Base-by-base conservation (phyloP, 1,139 yeast genomes). In the Blastobotrys petasosporus region DNA sequence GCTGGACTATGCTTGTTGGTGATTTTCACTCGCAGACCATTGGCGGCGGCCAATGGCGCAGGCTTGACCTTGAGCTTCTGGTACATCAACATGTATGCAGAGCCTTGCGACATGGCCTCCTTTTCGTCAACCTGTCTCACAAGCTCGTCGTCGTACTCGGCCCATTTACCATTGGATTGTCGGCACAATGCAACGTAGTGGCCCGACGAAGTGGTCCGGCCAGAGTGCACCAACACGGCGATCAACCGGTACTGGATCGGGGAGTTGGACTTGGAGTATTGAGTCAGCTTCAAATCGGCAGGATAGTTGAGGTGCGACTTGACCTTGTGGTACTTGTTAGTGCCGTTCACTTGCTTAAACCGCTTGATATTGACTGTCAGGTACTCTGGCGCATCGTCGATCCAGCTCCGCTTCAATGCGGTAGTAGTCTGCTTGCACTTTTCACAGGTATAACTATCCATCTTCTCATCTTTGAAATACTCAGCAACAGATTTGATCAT, bases 221-320 rank as follows among this genome's bases (percentile, higher is more conserved):
- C 98, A 60, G 87, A 95, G 62, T 92, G 99, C 13, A 88, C 90
- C 51, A 90, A 85, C 16, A 90, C 96, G 15, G 92, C 79, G n/a
- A 79, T 74, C 51, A 92, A 73, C 61, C 82, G 82, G 65, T 92
- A 92, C 48, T 74, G 71, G 8, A 80, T 76, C 1, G 83, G 79
- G 15, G 70, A 67, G 5, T 32, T 32, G 1, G 63, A 47, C 5
- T 61, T 54, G 6, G 86, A 76, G 62, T 76, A 90, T 48, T 76
- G 76, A 0, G 87, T 70, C 50, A 92, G 68, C 59, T 90, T 94
- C 50, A 92, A 70, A 50, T 75, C 78, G 61, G 84, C 76, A 23
- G 94, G 88, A 65, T 87, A 92, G 6, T 80, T 73, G 49, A 92
- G 88, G 38, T 85, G 80, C 57, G 88, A 94, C 62, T 88, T 87